Evolutionary conservation across 2,329 filamentous ascomycete species (phyloP), one percentile per base, ranked within the genome.

Genomic region (Epichloe uncinata): DNA sequence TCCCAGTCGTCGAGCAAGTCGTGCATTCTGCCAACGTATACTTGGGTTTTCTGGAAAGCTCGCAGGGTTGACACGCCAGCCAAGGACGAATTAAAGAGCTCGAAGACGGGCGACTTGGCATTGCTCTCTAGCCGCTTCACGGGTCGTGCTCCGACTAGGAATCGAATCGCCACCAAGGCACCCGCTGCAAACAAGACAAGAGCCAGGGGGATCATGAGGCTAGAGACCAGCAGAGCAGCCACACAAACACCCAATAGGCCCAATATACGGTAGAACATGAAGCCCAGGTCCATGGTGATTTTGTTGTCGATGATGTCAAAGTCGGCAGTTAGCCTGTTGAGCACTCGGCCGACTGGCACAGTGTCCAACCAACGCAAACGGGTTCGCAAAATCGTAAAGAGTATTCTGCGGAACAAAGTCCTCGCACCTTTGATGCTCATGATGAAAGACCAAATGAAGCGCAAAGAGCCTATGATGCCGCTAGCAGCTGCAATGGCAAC

Each of bases 331-430:
- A 90, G 87, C 2, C 86, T 76, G 65, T 91, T 91, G 18, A 90
- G 70, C 37, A 90, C 78, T 43, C 86, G 78, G 2, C 86, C 86
- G 1, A 88, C 71, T 0, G 87, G 87, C 0, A 88, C 82, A 0
- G 85, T 90, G 60, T 91, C 86, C 37, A 91, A 73, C 84, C 85
- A 89, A 53, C 85, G 73, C n/a, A 90, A 70, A 1, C 84, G 85
- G 5, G 85, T 81, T 16, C 83, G 77, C 3, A 91, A 71, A 11
- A 91, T 74, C 0, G 78, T 73, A 55, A 78, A 80, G 42, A 82
- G 78, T 54, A 89, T 75, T 47, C 75, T 75, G 20, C 79, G 73
- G 55, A 89, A 90, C 3, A 90, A 70, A 42, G 68, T 68, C 38
- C 79, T 73, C n/a, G 84, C 88, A 3, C 85, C 85, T 51, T 73